A percentile compares a stretch with the other conserved stretches of the same genome.
These are phyloP conservation scores for Bondarzewia mesenterica DNA, from an alignment of 1,284 basidiomycete genomes.

Conservation along the genomic window DNA sequence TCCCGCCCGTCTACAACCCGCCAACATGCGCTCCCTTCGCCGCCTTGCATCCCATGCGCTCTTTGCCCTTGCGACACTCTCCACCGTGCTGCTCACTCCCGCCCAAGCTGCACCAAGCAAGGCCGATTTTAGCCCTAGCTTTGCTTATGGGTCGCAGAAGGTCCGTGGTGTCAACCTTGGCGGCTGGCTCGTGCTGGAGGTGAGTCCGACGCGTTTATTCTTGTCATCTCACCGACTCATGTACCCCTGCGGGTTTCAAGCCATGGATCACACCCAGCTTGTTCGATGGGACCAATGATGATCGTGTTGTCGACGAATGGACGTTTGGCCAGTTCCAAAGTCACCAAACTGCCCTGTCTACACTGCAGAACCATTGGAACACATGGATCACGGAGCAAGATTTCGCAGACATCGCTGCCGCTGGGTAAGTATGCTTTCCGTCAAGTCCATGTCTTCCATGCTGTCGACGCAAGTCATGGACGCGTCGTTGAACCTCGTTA, in stretches of 20 bases:
- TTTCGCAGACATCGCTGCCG: constrained; percentile 64
- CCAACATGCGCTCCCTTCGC: constrained; percentile 18
- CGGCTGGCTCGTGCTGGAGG: constrained; percentile 77
- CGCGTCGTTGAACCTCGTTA: constrained; percentile 10
- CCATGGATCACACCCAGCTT: constrained; percentile 84
- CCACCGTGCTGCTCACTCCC: constrained; percentile 11
- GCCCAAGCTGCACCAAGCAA: not conserved
- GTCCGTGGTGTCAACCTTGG: constrained; percentile 72
- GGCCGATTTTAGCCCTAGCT: constrained; percentile 29
- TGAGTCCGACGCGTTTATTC: constrained; percentile 17
- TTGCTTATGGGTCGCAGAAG: constrained; percentile 48
- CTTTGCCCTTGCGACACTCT: constrained; percentile 11
- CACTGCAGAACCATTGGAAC: constrained; percentile 67
- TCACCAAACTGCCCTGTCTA: constrained; percentile 34
- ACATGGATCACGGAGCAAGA: constrained; percentile 78
- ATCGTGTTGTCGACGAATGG: constrained; percentile 74
- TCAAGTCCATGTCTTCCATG: constrained; percentile 16
- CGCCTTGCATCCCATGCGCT: constrained; percentile 7
- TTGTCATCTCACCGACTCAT: constrained; percentile 2
- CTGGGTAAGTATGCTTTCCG: constrained; percentile 48
- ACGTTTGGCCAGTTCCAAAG: constrained; percentile 70
- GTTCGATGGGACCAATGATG: constrained; percentile 75
- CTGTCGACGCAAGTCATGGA: constrained; percentile 10
- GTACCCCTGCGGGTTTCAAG: constrained; percentile 23
- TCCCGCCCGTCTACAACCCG: constrained; percentile 16